phyloP scores from a whole-genome alignment of 305 asterid species.

The Fraxinus floribunda region DNA sequence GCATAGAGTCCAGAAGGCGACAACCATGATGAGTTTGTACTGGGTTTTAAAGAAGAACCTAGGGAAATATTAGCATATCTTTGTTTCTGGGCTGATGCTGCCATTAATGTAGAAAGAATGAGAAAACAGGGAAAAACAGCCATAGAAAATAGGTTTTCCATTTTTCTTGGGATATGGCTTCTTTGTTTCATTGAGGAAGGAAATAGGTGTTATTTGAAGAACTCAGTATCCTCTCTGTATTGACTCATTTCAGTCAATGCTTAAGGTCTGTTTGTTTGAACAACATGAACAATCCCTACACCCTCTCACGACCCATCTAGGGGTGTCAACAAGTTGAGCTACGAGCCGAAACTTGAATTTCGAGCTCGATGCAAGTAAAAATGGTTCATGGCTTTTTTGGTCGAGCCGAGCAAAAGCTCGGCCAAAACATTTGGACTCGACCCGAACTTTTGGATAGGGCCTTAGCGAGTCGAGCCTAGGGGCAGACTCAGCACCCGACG shows the following conservation, averaged over 20 bases:
- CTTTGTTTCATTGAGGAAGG: neutral
- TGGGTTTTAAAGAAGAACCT: conserved; percentile 28
- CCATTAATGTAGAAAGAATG: neutral
- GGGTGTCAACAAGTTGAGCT: too few species aligned
- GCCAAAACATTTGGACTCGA: too few species aligned
- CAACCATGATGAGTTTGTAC: conserved; percentile 24
- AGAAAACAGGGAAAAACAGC: neutral
- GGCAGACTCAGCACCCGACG: too few species aligned
- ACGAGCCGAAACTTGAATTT: too few species aligned
- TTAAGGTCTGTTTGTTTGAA: neutral
- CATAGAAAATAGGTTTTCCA: neutral
- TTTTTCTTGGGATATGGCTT: neutral
- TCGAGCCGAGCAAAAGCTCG: too few species aligned
- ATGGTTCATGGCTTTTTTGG: too few species aligned
- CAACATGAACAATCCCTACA: too few species aligned
- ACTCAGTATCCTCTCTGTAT: neutral
- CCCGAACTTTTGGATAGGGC: too few species aligned
- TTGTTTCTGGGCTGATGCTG: conserved; percentile 13
- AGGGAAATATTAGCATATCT: neutral
- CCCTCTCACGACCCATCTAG: too few species aligned
- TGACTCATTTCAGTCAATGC: neutral
- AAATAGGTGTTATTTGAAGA: neutral
- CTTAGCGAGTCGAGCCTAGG: too few species aligned
- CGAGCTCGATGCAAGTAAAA: too few species aligned
- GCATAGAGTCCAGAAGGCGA: conserved; percentile 27